Conservation (phyloP, 768 basidiomycete species). For the Tulasnella sp. region DNA sequence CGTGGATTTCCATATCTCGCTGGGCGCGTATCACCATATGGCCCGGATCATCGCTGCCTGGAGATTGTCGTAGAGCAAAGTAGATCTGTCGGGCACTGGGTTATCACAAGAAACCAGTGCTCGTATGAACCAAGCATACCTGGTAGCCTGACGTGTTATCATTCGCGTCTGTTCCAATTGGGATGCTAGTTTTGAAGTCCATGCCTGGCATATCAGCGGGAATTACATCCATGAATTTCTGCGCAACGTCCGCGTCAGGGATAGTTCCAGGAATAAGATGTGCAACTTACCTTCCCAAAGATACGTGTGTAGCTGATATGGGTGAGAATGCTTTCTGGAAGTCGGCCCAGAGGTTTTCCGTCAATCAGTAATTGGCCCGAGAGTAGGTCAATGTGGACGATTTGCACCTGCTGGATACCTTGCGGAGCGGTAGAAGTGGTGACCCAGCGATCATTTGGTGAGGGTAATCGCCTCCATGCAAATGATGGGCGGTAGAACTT, state of each 20-base stretch:
- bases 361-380: neutral
- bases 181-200: neutral
- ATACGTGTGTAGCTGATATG: neutral
- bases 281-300: neutral
- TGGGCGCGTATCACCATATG: neutral
- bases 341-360: conserved; percentile 1
- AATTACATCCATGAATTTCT: conserved; percentile 2
- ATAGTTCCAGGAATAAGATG: neutral
- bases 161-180: too few species aligned
- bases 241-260: neutral
- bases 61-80: neutral
- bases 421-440: neutral
- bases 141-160: too few species aligned
- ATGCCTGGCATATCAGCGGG: neutral
- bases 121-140: neutral
- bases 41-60: neutral
- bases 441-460: conserved; percentile 10
- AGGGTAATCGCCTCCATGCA: neutral
- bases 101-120: neutral
- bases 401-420: neutral
- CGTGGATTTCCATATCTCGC: neutral
- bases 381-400: neutral
- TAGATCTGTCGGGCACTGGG: too few species aligned
- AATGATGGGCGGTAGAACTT: neutral
- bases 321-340: neutral